Percentiles rank a stretch among this genome's conserved stretches.
Conservation (phyloP, 2,329 filamentous ascomycete genomes). For the Hyphodiscus sp. region DNA sequence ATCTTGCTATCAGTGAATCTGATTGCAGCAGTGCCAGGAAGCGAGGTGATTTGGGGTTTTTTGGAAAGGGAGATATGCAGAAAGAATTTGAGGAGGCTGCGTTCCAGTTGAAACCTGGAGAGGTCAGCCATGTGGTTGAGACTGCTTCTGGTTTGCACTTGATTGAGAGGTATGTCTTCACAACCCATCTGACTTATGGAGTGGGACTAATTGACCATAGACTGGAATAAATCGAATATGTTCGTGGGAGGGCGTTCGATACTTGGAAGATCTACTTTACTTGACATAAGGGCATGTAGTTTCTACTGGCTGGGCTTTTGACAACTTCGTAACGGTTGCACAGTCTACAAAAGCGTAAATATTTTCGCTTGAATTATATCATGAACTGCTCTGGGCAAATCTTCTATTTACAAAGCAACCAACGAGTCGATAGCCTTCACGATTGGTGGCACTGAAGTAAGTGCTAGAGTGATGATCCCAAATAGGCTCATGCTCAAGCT, state of each 20-base stretch:
- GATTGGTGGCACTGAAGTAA: conserved; percentile 51
- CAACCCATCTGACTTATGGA: not conserved
- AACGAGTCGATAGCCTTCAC: conserved; percentile 41
- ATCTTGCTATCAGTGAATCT: conserved; percentile 81
- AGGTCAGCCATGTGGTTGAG: conserved; percentile 82
- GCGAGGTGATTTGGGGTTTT: conserved; percentile 89
- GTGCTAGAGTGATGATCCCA: conserved; percentile 50
- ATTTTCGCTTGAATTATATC: not conserved
- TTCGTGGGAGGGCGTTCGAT: not conserved
- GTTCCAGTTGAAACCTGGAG: conserved; percentile 79
- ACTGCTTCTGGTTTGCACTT: conserved; percentile 92
- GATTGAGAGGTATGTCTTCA: conserved; percentile 69
- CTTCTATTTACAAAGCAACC: conserved; percentile 33
- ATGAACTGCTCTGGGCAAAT: not conserved
- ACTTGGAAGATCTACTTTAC: not conserved
- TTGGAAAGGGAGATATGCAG: conserved; percentile 94
- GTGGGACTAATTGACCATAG: not conserved
- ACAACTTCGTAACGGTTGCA: not conserved
- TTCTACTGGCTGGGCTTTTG: not conserved
- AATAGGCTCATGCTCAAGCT: conserved; percentile 56
- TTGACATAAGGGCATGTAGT: not conserved
- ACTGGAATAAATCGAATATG: conserved; percentile 7
- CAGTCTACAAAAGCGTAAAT: not conserved
- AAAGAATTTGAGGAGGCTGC: conserved; percentile 97
- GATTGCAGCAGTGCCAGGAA: conserved; percentile 96